phyloP scores from a whole-genome alignment of 768 basidiomycete species.

The Phaeotremella fagi region DNA sequence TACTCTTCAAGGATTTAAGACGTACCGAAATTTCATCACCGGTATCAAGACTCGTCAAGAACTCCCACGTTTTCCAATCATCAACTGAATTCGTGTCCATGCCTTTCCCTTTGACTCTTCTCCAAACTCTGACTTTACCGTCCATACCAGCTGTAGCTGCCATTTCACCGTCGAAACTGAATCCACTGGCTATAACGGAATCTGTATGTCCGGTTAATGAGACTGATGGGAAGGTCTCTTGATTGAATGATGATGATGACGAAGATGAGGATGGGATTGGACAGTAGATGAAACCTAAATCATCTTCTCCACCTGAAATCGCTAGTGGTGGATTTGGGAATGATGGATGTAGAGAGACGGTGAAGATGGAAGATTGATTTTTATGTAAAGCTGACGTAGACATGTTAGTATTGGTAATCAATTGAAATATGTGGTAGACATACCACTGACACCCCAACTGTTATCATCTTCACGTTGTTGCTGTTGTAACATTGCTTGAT shows the following conservation, averaged over 20 bases:
- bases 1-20: conserved; percentile 10
- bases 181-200: conserved; percentile 72
- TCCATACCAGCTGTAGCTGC: conserved; percentile 98
- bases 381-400: conserved; percentile 54
- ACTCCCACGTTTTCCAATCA: conserved; percentile 80
- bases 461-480: conserved; percentile 23
- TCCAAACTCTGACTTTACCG: conserved; percentile 87
- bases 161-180: conserved; percentile 85
- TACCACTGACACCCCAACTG: conserved; percentile 26
- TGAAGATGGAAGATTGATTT: conserved; percentile 66
- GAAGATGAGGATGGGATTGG: conserved; percentile 32
- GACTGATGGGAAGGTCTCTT: conserved; percentile 35
- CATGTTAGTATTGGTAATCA: neutral
- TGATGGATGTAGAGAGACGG: conserved; percentile 75
- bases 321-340: conserved; percentile 63
- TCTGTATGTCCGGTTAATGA: conserved; percentile 90
- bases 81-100: neutral
- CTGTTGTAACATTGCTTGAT: conserved; percentile 5
- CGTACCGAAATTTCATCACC: conserved; percentile 92
- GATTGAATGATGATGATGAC: conserved; percentile 24
- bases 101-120: conserved; percentile 56
- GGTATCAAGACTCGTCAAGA: conserved; percentile 84
- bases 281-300: conserved; percentile 75
- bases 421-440: neutral
- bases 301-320: conserved; percentile 91